phyloP scores from a whole-genome alignment of 176 grass and related monocot species.

The Oryza glumipatula region DNA sequence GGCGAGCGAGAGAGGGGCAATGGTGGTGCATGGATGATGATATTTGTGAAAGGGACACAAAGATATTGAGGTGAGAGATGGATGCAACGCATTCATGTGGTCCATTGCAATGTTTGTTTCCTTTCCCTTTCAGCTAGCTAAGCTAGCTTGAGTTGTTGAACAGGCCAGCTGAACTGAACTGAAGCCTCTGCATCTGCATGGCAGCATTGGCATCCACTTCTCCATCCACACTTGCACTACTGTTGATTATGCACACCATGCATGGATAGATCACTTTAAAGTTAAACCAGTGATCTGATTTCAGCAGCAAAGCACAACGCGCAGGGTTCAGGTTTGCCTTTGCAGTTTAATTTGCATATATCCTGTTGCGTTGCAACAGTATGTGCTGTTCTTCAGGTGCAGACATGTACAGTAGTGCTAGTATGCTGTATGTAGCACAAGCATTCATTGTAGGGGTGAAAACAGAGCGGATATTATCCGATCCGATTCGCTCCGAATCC shows the following conservation, averaged over 20 bases:
- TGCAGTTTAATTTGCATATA: background rate
- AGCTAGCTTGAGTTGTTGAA: conserved; percentile 19
- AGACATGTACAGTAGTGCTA: background rate
- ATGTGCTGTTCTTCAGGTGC: background rate
- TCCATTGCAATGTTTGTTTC: conserved; percentile 59
- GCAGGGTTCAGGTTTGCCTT: background rate
- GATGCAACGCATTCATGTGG: conserved; percentile 36
- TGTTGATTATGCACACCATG: background rate
- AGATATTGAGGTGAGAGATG: conserved; percentile 24
- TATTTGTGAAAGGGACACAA: conserved; percentile 32
- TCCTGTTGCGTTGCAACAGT: background rate
- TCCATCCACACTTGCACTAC: conserved; percentile 21
- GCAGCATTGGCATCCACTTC: conserved; percentile 10
- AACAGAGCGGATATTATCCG: no score
- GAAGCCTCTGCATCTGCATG: background rate
- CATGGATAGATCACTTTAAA: background rate
- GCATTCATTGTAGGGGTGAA: no score
- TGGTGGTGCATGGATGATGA: conserved; percentile 18
- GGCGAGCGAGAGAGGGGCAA: background rate
- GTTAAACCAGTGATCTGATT: background rate
- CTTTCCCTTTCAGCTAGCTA: conserved; percentile 65
- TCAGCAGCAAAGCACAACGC: background rate
- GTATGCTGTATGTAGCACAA: no score
- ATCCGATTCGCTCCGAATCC: no score
- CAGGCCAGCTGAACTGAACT: background rate